Evolutionary conservation across 2,329 filamentous ascomycete species (phyloP).

Genomic region (Didymella arachidicola): DNA sequence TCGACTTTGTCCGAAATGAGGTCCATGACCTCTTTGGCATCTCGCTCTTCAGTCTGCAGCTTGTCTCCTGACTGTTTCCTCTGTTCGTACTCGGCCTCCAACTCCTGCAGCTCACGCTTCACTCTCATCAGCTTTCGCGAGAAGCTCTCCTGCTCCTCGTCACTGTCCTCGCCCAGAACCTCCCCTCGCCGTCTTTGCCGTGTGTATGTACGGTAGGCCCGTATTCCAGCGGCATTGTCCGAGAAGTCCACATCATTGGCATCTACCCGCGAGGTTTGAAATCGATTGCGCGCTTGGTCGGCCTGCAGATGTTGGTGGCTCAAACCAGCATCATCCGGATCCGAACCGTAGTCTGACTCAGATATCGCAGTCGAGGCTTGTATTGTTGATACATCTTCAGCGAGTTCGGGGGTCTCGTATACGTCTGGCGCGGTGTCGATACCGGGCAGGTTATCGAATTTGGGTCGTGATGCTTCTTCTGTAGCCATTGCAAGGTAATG

Average conservation of each 20-base stretch:
- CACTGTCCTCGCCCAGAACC: conserved; percentile 75
- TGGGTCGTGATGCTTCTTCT: conserved; percentile 45
- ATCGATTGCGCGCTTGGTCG: conserved; percentile 79
- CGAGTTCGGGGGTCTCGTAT: conserved; percentile 94
- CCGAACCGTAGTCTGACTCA: conserved; percentile 62
- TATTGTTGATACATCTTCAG: conserved; percentile 86
- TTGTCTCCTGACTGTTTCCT: conserved; percentile 54
- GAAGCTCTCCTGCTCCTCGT: conserved; percentile 71
- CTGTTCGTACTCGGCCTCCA: conserved; percentile 65
- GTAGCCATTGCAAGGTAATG: conserved; percentile 32
- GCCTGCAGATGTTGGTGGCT: conserved; percentile 79
- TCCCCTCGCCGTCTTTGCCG: conserved; percentile 70
- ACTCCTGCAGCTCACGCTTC: conserved; percentile 78
- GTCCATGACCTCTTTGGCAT: conserved; percentile 68
- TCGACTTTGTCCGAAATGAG: conserved; percentile 74
- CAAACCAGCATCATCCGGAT: conserved; percentile 59
- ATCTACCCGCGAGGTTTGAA: conserved; percentile 78
- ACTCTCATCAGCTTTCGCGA: conserved; percentile 82
- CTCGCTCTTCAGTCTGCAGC: conserved; percentile 48
- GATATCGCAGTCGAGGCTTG: conserved; percentile 58
- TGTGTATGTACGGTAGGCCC: conserved; percentile 80
- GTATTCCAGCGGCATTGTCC: conserved; percentile 80
- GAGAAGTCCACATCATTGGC: conserved; percentile 85
- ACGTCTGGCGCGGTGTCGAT: conserved; percentile 87
- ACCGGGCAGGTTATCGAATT: conserved; percentile 60